Base-by-base conservation (phyloP, 208 protist species). In the Trypanosoma rangeli region DNA sequence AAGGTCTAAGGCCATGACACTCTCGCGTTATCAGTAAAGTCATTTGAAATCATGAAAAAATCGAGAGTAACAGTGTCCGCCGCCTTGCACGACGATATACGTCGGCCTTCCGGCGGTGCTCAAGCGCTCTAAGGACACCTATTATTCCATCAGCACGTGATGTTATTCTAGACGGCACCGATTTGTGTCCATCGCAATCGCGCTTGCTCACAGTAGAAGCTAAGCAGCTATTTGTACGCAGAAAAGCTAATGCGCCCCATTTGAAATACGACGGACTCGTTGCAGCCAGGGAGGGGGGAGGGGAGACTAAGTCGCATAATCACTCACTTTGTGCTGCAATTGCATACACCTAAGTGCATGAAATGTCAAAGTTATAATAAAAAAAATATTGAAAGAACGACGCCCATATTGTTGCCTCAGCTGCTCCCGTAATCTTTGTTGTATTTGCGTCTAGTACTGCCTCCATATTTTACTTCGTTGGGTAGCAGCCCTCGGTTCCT, bases 1-100 rank as follows among this genome's bases (percentile, higher is more conserved):
- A n/a, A 89, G 39, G 64, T 89, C 84, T 22, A 50, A 44, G 7
- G 74, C 77, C 74, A 86, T 78, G 5, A 85, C 0, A 18, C 50
- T 52, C 53, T 85, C 62, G 46, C 62, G 48, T 20, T 67, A 1
- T 28, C 62, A 67, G 20, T 46, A 57, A 12, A 46, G 24, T 28
- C 15, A 29, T 55, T 67, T 67, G 10, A 9, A 8, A 4, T 18
- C 31, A 28, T 57, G n/a, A 56, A 55, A 67, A 55, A 0, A 57
- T 4, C 24, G 62, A 29, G 24, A 67, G 62, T 9, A 48, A 26
- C 18, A 9, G 62, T 52, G 9, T 0, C 15, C n/a, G 10, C n/a
- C 3, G 24, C 20, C 1, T 15, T 22, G 20, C 35, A 18, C 16
- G 22, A 26, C 10, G 26, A 24, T 13, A 5, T 4, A 0, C 0